These are phyloP conservation scores for Scalesia atractyloides DNA, from an alignment of 129 eudicot genomes.

Conservation along the genomic window DNA sequence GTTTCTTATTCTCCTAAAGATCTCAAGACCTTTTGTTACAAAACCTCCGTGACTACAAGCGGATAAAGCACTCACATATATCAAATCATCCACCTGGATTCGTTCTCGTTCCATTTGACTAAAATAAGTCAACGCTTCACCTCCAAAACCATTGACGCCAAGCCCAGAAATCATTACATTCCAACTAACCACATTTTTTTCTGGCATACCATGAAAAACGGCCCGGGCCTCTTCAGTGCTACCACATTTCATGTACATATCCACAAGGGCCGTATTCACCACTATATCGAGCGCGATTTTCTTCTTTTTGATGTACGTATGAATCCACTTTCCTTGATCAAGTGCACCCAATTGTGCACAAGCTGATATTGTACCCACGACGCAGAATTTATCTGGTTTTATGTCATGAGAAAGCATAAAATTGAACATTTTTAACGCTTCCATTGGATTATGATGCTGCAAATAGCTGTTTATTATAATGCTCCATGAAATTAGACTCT, in stretches of 20 bases:
- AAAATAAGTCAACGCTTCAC: conserved; percentile 38
- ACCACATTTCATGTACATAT: conserved; percentile 70
- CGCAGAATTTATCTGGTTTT: conserved; percentile 46
- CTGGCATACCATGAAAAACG: conserved; percentile 33
- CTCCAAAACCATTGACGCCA: conserved; percentile 42
- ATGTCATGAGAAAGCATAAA: conserved; percentile 40
- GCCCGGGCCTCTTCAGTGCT: conserved; percentile 38
- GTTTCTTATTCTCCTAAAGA: conserved; percentile 34
- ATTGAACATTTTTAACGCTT: conserved; percentile 47
- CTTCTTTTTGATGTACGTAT: conserved; percentile 40
- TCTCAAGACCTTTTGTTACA: conserved; percentile 39
- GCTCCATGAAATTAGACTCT: conserved; percentile 44
- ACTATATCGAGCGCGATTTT: conserved; percentile 38
- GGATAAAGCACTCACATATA: conserved; percentile 38
- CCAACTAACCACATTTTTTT: conserved; percentile 43
- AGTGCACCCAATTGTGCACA: conserved; percentile 55
- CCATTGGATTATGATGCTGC: conserved; percentile 41
- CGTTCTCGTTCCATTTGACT: conserved; percentile 37
- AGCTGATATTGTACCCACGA: conserved; percentile 46
- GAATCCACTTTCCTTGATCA: conserved; percentile 57
- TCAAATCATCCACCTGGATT: conserved; percentile 41
- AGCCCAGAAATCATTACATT: conserved; percentile 56
- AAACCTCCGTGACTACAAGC: conserved; percentile 59
- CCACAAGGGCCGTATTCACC: conserved; percentile 46
- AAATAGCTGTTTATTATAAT: conserved; percentile 44